These are phyloP conservation scores for Pseudogymnoascus sp. DNA, from an alignment of 2,329 filamentous ascomycete species.

Conservation along the genomic window DNA sequence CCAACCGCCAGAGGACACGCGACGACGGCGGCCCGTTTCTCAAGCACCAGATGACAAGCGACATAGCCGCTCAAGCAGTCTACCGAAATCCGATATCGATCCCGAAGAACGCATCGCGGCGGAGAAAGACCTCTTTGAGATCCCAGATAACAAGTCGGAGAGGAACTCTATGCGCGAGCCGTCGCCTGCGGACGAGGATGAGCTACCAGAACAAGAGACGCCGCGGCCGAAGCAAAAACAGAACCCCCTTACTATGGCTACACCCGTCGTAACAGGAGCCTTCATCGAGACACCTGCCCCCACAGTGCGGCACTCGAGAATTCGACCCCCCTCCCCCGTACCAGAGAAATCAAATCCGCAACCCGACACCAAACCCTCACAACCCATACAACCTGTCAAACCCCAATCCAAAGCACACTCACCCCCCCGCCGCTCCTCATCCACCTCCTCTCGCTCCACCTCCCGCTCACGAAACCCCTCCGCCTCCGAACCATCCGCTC, in stretches of 20 bases:
- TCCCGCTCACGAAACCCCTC: not conserved
- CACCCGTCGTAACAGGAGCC: constrained; percentile 26
- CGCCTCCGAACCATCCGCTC: not conserved
- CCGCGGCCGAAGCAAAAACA: constrained; percentile 15
- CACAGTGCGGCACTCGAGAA: constrained; percentile 30
- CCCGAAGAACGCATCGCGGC: constrained; percentile 23
- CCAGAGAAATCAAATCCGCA: not conserved
- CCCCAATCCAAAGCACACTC: not conserved
- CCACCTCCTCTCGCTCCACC: not conserved
- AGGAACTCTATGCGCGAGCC: constrained; percentile 17
- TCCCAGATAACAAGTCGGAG: constrained; percentile 23
- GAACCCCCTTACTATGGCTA: constrained; percentile 22
- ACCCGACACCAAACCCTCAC: not conserved
- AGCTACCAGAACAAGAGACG: constrained; percentile 18
- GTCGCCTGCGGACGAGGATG: constrained; percentile 18
- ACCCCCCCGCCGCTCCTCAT: not conserved
- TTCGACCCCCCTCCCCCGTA: constrained; percentile 12
- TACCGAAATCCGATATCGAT: constrained; percentile 21
- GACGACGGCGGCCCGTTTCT: constrained; percentile 11
- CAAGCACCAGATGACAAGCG: constrained; percentile 14
- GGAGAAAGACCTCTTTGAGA: constrained; percentile 23
- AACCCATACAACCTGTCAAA: not conserved
- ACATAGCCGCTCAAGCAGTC: constrained; percentile 14
- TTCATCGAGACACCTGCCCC: constrained; percentile 30
- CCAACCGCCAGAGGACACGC: constrained; percentile 4